These are phyloP conservation scores for Tilletia horrida DNA, from an alignment of 1,284 basidiomycete species.

Conservation along the genomic window DNA sequence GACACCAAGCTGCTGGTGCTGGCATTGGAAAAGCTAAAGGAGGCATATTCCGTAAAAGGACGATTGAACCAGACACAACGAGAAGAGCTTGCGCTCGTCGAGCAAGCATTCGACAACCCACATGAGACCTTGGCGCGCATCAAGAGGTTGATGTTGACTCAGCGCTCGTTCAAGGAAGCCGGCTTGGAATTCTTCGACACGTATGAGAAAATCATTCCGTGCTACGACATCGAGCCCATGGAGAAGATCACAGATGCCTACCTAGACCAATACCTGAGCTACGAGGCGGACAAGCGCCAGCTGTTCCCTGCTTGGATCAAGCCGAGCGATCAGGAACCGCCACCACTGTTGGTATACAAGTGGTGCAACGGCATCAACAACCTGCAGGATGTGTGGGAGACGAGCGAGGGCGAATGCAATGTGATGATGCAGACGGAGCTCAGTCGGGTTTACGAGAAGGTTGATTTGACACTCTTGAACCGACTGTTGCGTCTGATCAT, in stretches of 20 bases:
- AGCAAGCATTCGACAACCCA: slow-evolving; percentile 55
- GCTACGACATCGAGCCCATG: slow-evolving; percentile 55
- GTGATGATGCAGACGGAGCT: slow-evolving; percentile 55
- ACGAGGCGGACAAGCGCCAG: slow-evolving; percentile 55
- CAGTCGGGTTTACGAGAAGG: slow-evolving; percentile 53
- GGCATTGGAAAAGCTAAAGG: slow-evolving; percentile 53
- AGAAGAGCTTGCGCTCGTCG: slow-evolving; percentile 54
- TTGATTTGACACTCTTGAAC: slow-evolving; percentile 54
- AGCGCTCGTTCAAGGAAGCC: slow-evolving; percentile 54
- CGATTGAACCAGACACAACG: slow-evolving; percentile 54
- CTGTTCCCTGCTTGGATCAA: slow-evolving; percentile 56
- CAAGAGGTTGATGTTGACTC: slow-evolving; percentile 54
- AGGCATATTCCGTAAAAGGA: slow-evolving; percentile 53
- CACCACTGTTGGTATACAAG: slow-evolving; percentile 55
- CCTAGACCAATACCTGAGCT: slow-evolving; percentile 53
- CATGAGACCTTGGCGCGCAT: slow-evolving; percentile 54
- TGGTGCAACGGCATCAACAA: slow-evolving; percentile 56
- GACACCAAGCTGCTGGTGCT: slow-evolving; percentile 53
- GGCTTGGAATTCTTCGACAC: slow-evolving; percentile 55
- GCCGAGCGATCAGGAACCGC: slow-evolving; percentile 53
- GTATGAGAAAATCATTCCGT: slow-evolving; percentile 51
- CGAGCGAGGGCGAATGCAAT: slow-evolving; percentile 51
- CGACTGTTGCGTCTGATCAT: slow-evolving; percentile 54
- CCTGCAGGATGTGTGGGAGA: slow-evolving; percentile 47
- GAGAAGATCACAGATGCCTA: slow-evolving; percentile 56